Conservation (phyloP, 768 basidiomycete genomes). For the Leccinum aurantiacum region DNA sequence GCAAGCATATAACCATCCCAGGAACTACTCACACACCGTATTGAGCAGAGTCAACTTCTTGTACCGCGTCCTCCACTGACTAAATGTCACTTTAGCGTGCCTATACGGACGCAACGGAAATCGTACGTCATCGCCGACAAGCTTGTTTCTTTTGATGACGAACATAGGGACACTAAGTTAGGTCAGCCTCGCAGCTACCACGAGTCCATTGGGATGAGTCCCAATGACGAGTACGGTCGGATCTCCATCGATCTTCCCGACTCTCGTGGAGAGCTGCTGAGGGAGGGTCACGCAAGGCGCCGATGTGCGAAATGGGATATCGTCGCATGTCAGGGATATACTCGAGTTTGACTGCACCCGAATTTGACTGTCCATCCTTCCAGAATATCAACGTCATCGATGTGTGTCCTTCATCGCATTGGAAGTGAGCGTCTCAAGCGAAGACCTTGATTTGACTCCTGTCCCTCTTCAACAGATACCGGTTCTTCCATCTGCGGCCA, state of each 20-base stretch:
- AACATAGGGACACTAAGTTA: slow-evolving; percentile 52
- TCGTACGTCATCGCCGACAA: slow-evolving; percentile 47
- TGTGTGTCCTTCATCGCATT: no score
- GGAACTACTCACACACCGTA: slow-evolving; percentile 41
- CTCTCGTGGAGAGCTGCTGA: slow-evolving; percentile 43
- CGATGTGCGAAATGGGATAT: slow-evolving; percentile 20
- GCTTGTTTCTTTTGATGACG: slow-evolving; percentile 50
- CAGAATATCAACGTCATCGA: no score
- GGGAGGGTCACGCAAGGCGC: slow-evolving; percentile 39
- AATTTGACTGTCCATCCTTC: no score
- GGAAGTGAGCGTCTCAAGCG: no score
- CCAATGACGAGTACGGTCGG: slow-evolving; percentile 64
- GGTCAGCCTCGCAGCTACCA: slow-evolving; percentile 60
- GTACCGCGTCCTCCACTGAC: slow-evolving; percentile 56
- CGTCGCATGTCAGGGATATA: neutral
- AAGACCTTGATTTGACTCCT: no score
- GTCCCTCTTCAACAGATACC: no score
- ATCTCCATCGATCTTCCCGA: slow-evolving; percentile 48
- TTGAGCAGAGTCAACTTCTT: slow-evolving; percentile 55
- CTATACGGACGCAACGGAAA: neutral
- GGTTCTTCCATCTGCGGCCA: no score
- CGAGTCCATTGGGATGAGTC: slow-evolving; percentile 62
- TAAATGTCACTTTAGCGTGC: slow-evolving; percentile 5
- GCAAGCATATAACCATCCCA: slow-evolving; percentile 10
- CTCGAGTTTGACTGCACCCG: neutral